A percentile compares a stretch with the other conserved stretches of the same genome.
Evolutionary conservation across 345 rosid genomes (phyloP).

Genomic region (Eutrema yunnanense): DNA sequence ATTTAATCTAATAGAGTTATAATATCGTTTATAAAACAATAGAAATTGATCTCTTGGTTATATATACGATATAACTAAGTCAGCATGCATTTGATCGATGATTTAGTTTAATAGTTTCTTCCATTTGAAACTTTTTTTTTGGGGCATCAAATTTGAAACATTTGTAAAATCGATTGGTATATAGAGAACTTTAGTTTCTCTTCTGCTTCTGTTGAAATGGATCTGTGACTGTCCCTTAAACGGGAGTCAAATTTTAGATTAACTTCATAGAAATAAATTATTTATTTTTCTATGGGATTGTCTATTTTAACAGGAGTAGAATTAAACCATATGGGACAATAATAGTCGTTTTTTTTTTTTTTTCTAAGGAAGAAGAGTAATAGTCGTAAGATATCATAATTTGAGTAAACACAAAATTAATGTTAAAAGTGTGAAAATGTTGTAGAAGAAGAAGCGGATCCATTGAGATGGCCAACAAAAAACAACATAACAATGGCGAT

Average conservation of each 20-base stretch:
- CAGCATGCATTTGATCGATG: background rate
- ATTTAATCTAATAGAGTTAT: too few relatives aligned
- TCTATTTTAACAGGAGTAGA: background rate
- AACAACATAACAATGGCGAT: constrained; percentile 66
- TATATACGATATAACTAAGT: background rate
- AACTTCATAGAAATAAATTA: too few relatives aligned
- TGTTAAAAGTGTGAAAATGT: background rate
- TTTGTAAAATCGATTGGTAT: background rate
- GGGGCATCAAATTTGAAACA: background rate
- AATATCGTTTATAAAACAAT: too few relatives aligned
- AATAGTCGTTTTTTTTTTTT: too few relatives aligned
- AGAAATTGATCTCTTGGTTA: too few relatives aligned
- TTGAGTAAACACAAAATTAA: background rate
- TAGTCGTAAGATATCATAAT: background rate
- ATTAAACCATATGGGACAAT: background rate
- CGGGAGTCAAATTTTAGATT: too few relatives aligned
- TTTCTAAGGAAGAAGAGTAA: too few relatives aligned
- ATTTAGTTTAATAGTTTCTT: background rate
- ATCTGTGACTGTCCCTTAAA: too few relatives aligned
- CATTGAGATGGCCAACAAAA: constrained; percentile 53
- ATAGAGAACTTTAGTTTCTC: too few relatives aligned
- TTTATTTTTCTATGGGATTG: background rate
- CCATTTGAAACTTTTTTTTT: background rate
- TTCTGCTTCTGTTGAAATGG: too few relatives aligned
- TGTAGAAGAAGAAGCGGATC: constrained; percentile 84